Conservation (phyloP, 2,329 filamentous ascomycete genomes). For the Ceratocystis ficicola region DNA sequence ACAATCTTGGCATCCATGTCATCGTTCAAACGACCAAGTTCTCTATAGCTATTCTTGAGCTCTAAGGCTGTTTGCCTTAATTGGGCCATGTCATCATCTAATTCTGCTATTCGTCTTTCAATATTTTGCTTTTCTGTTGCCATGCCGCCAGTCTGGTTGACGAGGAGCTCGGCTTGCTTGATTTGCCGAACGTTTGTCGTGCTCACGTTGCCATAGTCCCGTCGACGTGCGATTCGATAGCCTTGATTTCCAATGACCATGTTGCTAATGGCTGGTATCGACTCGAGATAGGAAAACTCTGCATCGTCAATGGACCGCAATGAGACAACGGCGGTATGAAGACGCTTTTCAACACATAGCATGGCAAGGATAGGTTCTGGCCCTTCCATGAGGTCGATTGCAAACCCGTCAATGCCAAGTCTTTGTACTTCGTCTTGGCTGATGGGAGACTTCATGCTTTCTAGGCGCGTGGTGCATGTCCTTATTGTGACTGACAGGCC, state of each 20-base stretch:
- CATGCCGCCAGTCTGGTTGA: constrained; percentile 69
- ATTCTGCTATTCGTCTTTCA: constrained; percentile 39
- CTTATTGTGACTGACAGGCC: constrained; percentile 61
- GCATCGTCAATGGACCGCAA: constrained; percentile 50
- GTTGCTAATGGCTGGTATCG: constrained; percentile 44
- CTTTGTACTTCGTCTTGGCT: constrained; percentile 41
- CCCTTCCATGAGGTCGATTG: constrained; percentile 65
- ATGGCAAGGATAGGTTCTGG: constrained; percentile 76
- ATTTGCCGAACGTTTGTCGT: constrained; percentile 55
- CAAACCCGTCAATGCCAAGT: constrained; percentile 66
- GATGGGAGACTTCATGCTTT: constrained; percentile 44
- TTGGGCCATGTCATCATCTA: constrained; percentile 29
- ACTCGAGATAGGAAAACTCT: constrained; percentile 54
- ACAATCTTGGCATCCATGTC: constrained; percentile 3
- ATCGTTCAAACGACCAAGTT: background rate
- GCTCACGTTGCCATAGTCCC: constrained; percentile 67
- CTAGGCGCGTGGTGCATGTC: constrained; percentile 44
- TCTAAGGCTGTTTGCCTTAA: constrained; percentile 35
- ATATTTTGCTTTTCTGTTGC: constrained; percentile 50
- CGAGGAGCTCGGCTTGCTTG: constrained; percentile 51
- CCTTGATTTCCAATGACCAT: constrained; percentile 58
- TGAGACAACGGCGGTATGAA: constrained; percentile 58
- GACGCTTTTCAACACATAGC: constrained; percentile 61
- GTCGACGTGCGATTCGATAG: constrained; percentile 56
- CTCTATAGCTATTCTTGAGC: background rate